Evolutionary conservation across 164 flowering plant genomes (phyloP), one percentile per base, ranked within the genome.

Genomic region (Stephania yunnanensis): DNA sequence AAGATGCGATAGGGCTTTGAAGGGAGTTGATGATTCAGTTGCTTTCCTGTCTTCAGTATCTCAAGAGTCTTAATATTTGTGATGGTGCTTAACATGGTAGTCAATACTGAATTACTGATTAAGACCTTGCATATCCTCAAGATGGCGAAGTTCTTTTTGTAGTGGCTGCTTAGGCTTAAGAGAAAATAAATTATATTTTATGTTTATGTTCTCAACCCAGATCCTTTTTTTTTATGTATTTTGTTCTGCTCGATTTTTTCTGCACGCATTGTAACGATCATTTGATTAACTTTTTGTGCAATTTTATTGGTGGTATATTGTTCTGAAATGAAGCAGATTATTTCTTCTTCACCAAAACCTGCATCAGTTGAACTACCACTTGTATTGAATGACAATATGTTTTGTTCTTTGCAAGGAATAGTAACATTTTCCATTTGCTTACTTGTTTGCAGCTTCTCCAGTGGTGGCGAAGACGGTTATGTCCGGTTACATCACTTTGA

Each of bases 401-500:
- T 58, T 58, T 36, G 65, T 58, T 7, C 65, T 25, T 71, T 1
- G 42, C n/a, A 48, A 52, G 17, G 7, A 19, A 71, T 10, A 29
- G 15, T 61, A 29, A 73, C 75, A 55, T 73, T 61, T n/a, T 30
- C 69, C 42, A 63, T 67, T 67, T 70, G 53, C 75, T 31, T 66
- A 13, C 75, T 69, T 6, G 46, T 0, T 45, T 42, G 69, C 53
- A 88, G 89, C 75, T 88, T 89, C 81, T 80, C 94, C 5, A 92
- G 97, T 72, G 98, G 98, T 76, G 97, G 96, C 66, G 98, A 94
- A 83, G 98, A 92, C 82, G 98, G 98, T 30, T 92, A 90, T 73
- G 94, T 94, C 9, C 79, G 97, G 72, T 68, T 94, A 46, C 98
- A 94, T 77, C 98, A 94, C 76, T 89, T 94, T 70, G 96, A 92